Base-by-base conservation (phyloP, 257 asterid species). In the Verbena officinalis region DNA sequence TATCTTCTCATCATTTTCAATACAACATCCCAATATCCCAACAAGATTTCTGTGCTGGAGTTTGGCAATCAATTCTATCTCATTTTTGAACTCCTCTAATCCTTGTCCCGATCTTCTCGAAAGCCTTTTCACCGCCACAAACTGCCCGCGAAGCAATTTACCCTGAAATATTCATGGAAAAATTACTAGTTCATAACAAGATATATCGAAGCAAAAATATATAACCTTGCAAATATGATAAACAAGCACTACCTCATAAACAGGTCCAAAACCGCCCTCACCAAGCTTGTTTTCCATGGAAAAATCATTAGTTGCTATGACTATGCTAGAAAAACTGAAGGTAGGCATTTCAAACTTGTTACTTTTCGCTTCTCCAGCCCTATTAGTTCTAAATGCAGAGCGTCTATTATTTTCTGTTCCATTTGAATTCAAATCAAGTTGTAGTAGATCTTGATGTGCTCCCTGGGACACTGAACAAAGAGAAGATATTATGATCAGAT, bases 181-280 rank as follows among this genome's bases (percentile, higher is more conserved):
- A 14, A 4, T 30, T 2, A 33, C 60, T 12, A 46, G 53, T 46
- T 44, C 53, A 16, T 0, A 46, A 46, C 12, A 7, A 3, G 24
- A 16, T 13, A 13, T 27, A 27, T 2, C 5, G 33, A 36, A 5
- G 21, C 50, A n/a, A 20, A n/a, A 5, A 5, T 2, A 4, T 44
- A 15, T 12, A 27, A 27, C 33, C 33, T 27, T 1, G 40, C 7
- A 50, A 27, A 2, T 27, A 27, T 27, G 40, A 36, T 2, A 7
- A 27, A 50, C 2, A 9, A 48, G 20, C 49, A 53, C 9, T 59
- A 77, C 74, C 75, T 77, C 73, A 44, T 68, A 73, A 73, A 69
- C 82, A 59, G 68, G 70, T 24, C 79, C 82, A 69, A 77, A 77
- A 40, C 79, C 82, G 23, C 82, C 82, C 65, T 73, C 79, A 54